phyloP scores from a whole-genome alignment of 2,329 filamentous ascomycete genomes.

The Neonectria magnoliae region DNA sequence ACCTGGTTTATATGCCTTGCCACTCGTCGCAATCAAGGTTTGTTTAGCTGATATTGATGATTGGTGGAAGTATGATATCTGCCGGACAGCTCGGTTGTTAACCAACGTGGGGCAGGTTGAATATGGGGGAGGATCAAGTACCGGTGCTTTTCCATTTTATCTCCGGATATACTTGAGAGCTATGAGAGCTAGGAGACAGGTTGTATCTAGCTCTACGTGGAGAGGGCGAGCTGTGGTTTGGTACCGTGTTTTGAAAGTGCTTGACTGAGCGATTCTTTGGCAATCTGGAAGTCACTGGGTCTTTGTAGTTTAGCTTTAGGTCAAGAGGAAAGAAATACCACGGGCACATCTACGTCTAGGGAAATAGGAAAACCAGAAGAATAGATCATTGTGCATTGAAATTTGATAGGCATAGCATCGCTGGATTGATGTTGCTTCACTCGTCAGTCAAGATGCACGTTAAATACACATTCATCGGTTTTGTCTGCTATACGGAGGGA shows the following conservation, averaged over 20 bases:
- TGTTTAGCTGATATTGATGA: neutral
- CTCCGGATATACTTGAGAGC: neutral
- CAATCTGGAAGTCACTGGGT: neutral
- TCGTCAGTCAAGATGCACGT: slow-evolving; percentile 4
- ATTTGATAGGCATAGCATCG: slow-evolving; percentile 26
- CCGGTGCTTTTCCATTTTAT: neutral
- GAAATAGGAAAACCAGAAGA: slow-evolving; percentile 46
- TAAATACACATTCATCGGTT: neutral
- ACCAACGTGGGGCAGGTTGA: neutral
- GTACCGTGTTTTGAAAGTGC: slow-evolving; percentile 49
- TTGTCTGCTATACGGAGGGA: neutral
- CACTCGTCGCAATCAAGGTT: neutral
- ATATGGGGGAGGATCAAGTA: neutral
- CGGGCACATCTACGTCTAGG: slow-evolving; percentile 44
- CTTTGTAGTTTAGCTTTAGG: neutral
- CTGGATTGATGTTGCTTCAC: slow-evolving; percentile 30
- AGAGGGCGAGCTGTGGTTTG: slow-evolving; percentile 52
- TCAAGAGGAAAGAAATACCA: slow-evolving; percentile 38
- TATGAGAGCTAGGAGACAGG: slow-evolving; percentile 26
- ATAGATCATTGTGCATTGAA: slow-evolving; percentile 41
- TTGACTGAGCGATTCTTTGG: slow-evolving; percentile 48
- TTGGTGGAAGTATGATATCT: neutral
- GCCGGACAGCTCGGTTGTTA: neutral
- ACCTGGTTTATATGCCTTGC: neutral
- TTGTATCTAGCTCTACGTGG: slow-evolving; percentile 48